A percentile compares a stretch with the other conserved stretches of the same genome.
Evolutionary conservation across 2,329 filamentous ascomycete species (phyloP).

Genomic region (Gnomoniopsis smithogilvyi): DNA sequence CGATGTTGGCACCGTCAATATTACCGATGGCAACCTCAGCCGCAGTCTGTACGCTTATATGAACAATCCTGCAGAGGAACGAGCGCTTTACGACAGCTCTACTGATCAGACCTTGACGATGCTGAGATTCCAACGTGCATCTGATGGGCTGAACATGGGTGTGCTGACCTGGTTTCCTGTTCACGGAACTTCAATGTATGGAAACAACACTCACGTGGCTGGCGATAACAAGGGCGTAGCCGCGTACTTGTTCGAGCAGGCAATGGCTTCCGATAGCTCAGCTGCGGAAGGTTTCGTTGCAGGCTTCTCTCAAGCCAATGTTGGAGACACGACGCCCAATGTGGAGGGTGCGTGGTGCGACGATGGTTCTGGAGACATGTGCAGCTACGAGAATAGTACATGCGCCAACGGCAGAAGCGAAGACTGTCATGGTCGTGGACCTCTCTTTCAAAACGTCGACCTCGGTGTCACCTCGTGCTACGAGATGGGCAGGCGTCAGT

Average conservation of each 20-base stretch:
- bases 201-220: conserved; percentile 84
- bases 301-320: conserved; percentile 87
- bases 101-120: conserved; percentile 77
- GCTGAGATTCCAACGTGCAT: conserved; percentile 68
- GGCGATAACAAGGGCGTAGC: conserved; percentile 95
- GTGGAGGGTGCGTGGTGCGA: conserved; percentile 82
- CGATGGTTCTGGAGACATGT: conserved; percentile 68
- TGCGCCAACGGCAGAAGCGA: conserved; percentile 66
- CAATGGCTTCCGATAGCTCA: conserved; percentile 48
- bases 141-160: conserved; percentile 72
- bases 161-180: conserved; percentile 87
- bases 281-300: conserved; percentile 72
- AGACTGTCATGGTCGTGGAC: conserved; percentile 68
- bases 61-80: conserved; percentile 73
- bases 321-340: conserved; percentile 87
- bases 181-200: conserved; percentile 84
- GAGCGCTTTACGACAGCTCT: conserved; percentile 58
- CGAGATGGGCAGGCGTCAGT: conserved; percentile 70
- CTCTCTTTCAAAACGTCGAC: conserved; percentile 62
- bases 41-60: conserved; percentile 82
- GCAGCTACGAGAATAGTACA: conserved; percentile 74
- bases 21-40: conserved; percentile 75
- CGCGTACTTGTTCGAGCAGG: conserved; percentile 76
- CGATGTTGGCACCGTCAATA: conserved; percentile 56
- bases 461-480: conserved; percentile 72